A percentile compares a stretch with the other conserved stretches of the same genome.
phyloP scores from a whole-genome alignment of 2,329 filamentous ascomycete species.

The Malbranchea zuffiana region DNA sequence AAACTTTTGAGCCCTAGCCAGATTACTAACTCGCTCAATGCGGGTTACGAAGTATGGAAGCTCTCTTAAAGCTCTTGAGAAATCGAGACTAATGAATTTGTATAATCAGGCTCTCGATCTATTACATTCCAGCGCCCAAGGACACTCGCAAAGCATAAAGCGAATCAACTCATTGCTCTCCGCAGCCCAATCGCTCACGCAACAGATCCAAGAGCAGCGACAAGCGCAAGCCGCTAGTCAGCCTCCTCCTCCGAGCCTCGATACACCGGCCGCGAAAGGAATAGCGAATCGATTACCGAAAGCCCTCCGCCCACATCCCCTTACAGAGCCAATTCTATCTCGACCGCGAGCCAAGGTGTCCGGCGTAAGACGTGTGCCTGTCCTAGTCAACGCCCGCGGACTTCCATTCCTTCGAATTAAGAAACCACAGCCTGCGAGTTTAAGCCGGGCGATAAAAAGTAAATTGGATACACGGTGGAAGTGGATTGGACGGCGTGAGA shows the following conservation, averaged over 20 bases:
- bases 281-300: conserved; percentile 20
- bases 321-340: conserved; percentile 24
- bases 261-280: conserved; percentile 13
- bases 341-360: conserved; percentile 26
- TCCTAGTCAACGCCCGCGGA: conserved; percentile 33
- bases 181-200: conserved; percentile 16
- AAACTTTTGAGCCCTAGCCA: conserved; percentile 30
- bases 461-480: conserved; percentile 29
- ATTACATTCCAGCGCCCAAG: conserved; percentile 25
- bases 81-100: background rate
- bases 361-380: conserved; percentile 32
- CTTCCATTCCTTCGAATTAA: conserved; percentile 36
- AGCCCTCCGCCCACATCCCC: conserved; percentile 24
- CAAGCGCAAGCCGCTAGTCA: conserved; percentile 13
- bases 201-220: conserved; percentile 17
- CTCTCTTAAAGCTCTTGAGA: background rate
- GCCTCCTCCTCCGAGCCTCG: background rate
- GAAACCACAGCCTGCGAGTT: conserved; percentile 33
- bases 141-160: conserved; percentile 18
- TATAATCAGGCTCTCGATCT: conserved; percentile 28
- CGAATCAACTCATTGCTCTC: conserved; percentile 22
- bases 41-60: conserved; percentile 31
- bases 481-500: conserved; percentile 24
- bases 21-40: conserved; percentile 29
- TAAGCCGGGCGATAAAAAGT: conserved; percentile 29